These are phyloP conservation scores for Ogataea pignaliae DNA, from an alignment of 805 yeast species.

Conservation along the genomic window DNA sequence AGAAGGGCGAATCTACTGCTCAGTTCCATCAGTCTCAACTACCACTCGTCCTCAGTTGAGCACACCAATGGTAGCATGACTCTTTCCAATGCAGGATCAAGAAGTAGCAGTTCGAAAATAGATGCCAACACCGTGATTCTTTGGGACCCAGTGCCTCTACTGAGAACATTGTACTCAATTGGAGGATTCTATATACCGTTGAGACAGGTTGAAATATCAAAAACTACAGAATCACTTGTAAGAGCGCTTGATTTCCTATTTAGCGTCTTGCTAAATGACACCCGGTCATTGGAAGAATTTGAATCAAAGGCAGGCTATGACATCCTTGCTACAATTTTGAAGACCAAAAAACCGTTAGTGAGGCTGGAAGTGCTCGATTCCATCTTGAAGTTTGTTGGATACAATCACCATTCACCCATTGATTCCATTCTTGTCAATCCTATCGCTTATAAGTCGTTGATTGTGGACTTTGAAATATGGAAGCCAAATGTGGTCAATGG, in stretches of 20 bases:
- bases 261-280: conserved; percentile 38
- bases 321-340: conserved; percentile 49
- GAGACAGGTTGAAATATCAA: conserved; percentile 41
- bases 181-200: conserved; percentile 51
- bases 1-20: too few relatives aligned
- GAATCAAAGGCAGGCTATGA: conserved; percentile 60
- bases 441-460: conserved; percentile 50
- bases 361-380: conserved; percentile 42
- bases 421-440: conserved; percentile 56
- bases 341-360: conserved; percentile 38
- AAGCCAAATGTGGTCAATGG: conserved; percentile 23
- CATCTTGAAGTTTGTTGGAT: conserved; percentile 53
- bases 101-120: background rate
- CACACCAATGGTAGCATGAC: too few relatives aligned
- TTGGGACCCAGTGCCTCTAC: conserved; percentile 14
- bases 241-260: conserved; percentile 39
- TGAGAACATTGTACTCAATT: conserved; percentile 32
- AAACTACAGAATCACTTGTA: conserved; percentile 30
- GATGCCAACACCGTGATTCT: conserved; percentile 1
- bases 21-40: too few relatives aligned
- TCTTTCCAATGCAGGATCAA: too few relatives aligned
- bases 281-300: conserved; percentile 53
- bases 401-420: conserved; percentile 42
- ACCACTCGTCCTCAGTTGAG: too few relatives aligned
- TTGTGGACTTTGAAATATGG: conserved; percentile 65